Conservation (phyloP, 2,329 filamentous ascomycete genomes). For the Penicillium fuscoglaucum region DNA sequence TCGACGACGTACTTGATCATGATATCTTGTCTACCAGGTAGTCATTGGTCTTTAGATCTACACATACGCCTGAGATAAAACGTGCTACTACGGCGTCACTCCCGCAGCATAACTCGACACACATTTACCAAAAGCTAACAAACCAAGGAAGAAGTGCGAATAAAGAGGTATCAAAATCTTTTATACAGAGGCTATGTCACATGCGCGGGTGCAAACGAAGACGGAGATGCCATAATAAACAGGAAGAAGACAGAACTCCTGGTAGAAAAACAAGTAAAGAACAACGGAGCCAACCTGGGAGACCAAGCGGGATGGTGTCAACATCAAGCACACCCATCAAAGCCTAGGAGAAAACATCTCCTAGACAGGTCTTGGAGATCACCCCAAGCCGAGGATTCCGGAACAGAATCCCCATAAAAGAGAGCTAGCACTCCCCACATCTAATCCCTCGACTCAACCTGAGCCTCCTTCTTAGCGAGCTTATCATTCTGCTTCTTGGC, state of each 20-base stretch:
- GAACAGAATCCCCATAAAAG: not conserved
- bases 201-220: constrained; percentile 19
- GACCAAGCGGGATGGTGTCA: not conserved
- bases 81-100: not conserved
- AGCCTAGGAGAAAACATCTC: constrained; percentile 6
- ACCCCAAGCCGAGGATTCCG: not conserved
- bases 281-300: constrained; percentile 10
- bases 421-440: not conserved
- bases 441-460: constrained; percentile 10
- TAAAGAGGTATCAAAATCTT: constrained; percentile 25
- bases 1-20: not conserved
- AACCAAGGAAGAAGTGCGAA: not conserved
- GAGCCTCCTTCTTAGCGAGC: constrained; percentile 37
- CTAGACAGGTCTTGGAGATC: not conserved
- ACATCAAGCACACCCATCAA: not conserved
- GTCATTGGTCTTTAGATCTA: not conserved
- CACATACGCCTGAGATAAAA: not conserved
- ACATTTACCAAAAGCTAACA: not conserved
- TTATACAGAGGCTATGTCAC: constrained; percentile 34
- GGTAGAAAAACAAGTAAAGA: constrained; percentile 12
- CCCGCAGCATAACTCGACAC: not conserved
- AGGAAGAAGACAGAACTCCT: constrained; percentile 24
- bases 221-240: constrained; percentile 21
- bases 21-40: not conserved
- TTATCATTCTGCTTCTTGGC: constrained; percentile 30